phyloP scores from a whole-genome alignment of 163 green algal species.

The Prototheca cutis region DNA sequence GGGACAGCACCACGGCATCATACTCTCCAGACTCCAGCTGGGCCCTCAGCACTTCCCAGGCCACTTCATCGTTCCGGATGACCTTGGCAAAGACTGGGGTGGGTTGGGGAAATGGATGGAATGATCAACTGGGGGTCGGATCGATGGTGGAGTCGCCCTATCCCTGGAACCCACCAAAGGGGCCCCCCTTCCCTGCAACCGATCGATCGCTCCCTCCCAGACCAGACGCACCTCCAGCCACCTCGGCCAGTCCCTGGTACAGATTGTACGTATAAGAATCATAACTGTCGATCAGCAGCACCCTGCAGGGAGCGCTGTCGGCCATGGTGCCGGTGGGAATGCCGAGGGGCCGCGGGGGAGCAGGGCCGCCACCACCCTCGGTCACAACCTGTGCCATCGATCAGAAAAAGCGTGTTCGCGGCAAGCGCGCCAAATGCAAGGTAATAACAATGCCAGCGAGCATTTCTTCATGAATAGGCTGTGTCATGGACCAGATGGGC shows the following conservation, averaged over 20 bases:
- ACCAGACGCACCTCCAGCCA: constrained; percentile 52
- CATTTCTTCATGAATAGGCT: too few species aligned
- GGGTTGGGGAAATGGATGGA: neutral
- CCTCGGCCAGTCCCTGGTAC: constrained; percentile 72
- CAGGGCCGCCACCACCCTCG: too few species aligned
- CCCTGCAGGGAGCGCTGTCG: constrained; percentile 9
- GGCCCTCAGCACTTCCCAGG: constrained; percentile 34
- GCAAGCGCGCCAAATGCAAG: too few species aligned
- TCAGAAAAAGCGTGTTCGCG: too few species aligned
- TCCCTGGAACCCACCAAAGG: neutral
- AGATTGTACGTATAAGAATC: constrained; percentile 97
- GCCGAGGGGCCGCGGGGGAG: too few species aligned
- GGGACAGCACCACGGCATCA: constrained; percentile 79
- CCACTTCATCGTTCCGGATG: constrained; percentile 67
- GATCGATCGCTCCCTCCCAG: too few species aligned
- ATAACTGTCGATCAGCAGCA: constrained; percentile 93
- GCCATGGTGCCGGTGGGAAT: neutral
- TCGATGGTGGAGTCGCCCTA: neutral
- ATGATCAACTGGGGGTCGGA: too few species aligned
- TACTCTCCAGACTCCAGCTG: constrained; percentile 34
- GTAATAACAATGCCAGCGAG: too few species aligned
- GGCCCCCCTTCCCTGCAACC: neutral
- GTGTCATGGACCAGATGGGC: too few species aligned
- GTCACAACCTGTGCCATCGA: too few species aligned
- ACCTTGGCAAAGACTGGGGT: constrained; percentile 52